Conservation (phyloP, 129 eudicot species). For the Lactuca saligna region DNA sequence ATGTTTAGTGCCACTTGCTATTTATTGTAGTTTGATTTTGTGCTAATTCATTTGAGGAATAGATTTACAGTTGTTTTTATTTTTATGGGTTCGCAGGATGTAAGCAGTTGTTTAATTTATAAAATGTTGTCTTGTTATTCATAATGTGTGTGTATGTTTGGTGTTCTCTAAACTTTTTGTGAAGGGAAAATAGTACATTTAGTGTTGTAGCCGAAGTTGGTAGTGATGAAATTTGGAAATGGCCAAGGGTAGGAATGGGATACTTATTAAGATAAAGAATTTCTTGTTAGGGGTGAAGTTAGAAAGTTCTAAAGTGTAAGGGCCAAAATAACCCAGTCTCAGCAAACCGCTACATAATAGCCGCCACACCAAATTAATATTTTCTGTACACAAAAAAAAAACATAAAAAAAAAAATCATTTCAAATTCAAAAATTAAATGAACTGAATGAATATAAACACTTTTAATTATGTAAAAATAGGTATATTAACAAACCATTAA, state of each 20-base stretch:
- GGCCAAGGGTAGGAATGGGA: not conserved
- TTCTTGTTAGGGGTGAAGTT: constrained; percentile 6
- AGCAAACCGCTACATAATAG: not conserved
- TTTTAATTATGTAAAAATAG: too few species aligned
- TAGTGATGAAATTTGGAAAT: constrained; percentile 1
- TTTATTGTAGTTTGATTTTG: constrained; percentile 2
- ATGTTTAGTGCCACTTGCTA: not conserved
- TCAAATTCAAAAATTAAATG: not conserved
- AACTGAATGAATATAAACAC: not conserved
- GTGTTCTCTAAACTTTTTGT: constrained; percentile 6
- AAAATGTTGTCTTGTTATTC: constrained; percentile 6
- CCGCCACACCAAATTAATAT: not conserved
- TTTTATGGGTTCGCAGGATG: constrained; percentile 35
- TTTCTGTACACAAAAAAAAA: not conserved
- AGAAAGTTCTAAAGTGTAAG: constrained; percentile 11
- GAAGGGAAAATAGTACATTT: constrained; percentile 1
- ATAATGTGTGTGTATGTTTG: not conserved
- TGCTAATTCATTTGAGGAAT: not conserved
- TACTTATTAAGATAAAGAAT: not conserved
- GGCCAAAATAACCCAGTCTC: not conserved
- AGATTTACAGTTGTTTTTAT: not conserved
- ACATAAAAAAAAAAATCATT: too few species aligned
- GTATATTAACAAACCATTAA: not conserved
- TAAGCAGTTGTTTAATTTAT: constrained; percentile 21
- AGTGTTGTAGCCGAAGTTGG: not conserved